Percentiles rank a stretch among this genome's conserved stretches.
Conservation (phyloP, 495 filamentous ascomycete species). For the Tuber borchii region DNA sequence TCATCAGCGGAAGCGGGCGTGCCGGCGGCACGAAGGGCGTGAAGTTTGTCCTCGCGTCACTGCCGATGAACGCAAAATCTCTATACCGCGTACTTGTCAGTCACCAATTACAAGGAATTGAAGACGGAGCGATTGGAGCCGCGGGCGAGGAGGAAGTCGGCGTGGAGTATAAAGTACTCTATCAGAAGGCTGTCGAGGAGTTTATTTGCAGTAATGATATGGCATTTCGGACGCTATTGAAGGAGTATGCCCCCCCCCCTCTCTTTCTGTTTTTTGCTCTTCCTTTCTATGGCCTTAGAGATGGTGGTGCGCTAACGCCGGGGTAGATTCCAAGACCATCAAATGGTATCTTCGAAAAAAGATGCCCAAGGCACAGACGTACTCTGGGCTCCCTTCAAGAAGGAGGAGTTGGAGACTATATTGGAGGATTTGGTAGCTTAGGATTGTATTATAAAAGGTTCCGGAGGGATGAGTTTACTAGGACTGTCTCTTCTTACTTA, state of each 20-base stretch:
- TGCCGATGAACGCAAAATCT: constrained; percentile 85
- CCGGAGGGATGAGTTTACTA: background rate
- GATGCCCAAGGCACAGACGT: constrained; percentile 79
- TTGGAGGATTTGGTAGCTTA: constrained; percentile 67
- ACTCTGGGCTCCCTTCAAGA: constrained; percentile 74
- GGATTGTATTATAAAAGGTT: background rate
- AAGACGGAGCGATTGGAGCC: constrained; percentile 43
- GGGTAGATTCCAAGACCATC: constrained; percentile 81
- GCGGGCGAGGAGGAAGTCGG: constrained; percentile 49
- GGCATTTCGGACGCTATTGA: constrained; percentile 84
- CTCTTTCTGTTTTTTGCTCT: background rate
- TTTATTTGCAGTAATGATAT: constrained; percentile 96
- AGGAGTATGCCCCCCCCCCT: constrained; percentile 59
- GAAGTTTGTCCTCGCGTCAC: constrained; percentile 75
- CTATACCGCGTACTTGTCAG: constrained; percentile 76
- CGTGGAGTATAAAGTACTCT: constrained; percentile 82
- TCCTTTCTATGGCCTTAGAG: background rate
- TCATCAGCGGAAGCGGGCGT: constrained; percentile 77
- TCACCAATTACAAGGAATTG: constrained; percentile 70
- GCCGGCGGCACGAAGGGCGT: constrained; percentile 89
- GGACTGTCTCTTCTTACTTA: background rate
- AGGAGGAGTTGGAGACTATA: constrained; percentile 82
- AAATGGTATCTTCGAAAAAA: constrained; percentile 84
- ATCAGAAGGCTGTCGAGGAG: constrained; percentile 91
- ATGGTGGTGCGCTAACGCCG: constrained; percentile 14